These are phyloP conservation scores for Phytophthora pistaciae DNA, from an alignment of 352 stramenopile genomes.

Conservation along the genomic window DNA sequence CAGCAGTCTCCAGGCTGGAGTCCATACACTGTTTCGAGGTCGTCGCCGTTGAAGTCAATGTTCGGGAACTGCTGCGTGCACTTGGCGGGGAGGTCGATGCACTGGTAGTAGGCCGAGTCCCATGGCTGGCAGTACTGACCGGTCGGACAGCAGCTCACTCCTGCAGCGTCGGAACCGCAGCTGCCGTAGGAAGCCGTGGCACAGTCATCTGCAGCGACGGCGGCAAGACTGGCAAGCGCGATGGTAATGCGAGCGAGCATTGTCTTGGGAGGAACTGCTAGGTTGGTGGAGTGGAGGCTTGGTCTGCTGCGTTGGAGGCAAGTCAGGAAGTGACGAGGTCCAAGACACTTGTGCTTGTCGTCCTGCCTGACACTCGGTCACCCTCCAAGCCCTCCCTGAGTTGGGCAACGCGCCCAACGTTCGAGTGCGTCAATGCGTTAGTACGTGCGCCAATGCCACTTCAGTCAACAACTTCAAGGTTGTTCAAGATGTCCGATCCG, in stretches of 20 bases:
- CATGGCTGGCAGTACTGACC: conserved; percentile 33
- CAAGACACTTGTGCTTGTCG: neutral
- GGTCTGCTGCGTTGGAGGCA: conserved; percentile 12
- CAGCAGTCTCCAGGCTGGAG: conserved; percentile 34
- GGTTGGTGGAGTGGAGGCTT: neutral
- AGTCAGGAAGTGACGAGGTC: conserved; percentile 20
- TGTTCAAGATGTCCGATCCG: neutral
- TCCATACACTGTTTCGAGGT: conserved; percentile 38
- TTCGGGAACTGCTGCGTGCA: conserved; percentile 38
- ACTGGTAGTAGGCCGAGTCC: conserved; percentile 35
- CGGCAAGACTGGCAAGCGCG: conserved; percentile 4
- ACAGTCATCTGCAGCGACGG: conserved; percentile 2
- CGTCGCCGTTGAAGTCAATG: conserved; percentile 41
- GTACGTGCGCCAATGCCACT: neutral
- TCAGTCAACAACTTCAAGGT: conserved; percentile 1
- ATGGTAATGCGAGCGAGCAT: conserved; percentile 28
- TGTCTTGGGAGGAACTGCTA: conserved; percentile 14
- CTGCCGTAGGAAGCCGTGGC: conserved; percentile 2
- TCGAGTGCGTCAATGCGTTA: neutral
- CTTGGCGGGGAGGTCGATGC: conserved; percentile 14
- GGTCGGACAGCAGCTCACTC: conserved; percentile 19
- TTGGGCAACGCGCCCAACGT: too few relatives aligned
- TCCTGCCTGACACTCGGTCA: neutral
- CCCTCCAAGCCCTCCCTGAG: too few relatives aligned
- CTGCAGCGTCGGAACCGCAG: conserved; percentile 14